Percentiles rank a stretch among this genome's conserved stretches.
Conservation (phyloP, 306 rosid species). For the Bauhinia variegata region DNA sequence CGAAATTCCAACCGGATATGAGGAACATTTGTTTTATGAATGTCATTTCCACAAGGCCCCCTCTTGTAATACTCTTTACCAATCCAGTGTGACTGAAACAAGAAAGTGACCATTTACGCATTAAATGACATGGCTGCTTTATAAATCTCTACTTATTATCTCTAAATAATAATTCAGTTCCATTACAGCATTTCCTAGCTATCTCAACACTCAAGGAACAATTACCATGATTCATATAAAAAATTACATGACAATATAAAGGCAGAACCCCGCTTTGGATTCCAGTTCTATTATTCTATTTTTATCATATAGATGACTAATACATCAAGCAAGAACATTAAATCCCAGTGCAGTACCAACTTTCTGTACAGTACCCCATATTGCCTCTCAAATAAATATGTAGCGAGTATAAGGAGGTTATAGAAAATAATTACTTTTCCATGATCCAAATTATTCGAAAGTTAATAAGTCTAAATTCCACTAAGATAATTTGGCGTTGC, state of each 20-base stretch:
- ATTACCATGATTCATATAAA: too few relatives aligned
- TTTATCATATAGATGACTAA: background rate
- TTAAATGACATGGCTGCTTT: background rate
- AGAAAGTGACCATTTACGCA: slow-evolving; percentile 32
- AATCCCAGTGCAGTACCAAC: slow-evolving; percentile 16
- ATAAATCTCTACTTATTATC: background rate
- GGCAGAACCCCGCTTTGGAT: too few relatives aligned
- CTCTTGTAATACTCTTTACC: slow-evolving; percentile 85
- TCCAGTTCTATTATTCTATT: too few relatives aligned
- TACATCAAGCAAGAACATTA: background rate
- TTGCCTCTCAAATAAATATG: slow-evolving; percentile 4
- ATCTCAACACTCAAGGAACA: too few relatives aligned
- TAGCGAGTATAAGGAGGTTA: background rate
- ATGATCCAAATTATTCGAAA: background rate
- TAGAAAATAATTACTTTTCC: background rate
- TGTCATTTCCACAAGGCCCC: slow-evolving; percentile 95
- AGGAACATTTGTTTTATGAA: slow-evolving; percentile 93
- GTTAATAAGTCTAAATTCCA: background rate
- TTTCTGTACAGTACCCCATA: too few relatives aligned
- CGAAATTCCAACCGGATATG: slow-evolving; percentile 96
- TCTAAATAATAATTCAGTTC: background rate
- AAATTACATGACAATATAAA: too few relatives aligned
- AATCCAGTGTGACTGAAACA: slow-evolving; percentile 88
- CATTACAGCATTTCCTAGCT: background rate
- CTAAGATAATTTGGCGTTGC: slow-evolving; percentile 12